Conservation (phyloP, 345 rosid species). For the Citrus mangshanensis region DNA sequence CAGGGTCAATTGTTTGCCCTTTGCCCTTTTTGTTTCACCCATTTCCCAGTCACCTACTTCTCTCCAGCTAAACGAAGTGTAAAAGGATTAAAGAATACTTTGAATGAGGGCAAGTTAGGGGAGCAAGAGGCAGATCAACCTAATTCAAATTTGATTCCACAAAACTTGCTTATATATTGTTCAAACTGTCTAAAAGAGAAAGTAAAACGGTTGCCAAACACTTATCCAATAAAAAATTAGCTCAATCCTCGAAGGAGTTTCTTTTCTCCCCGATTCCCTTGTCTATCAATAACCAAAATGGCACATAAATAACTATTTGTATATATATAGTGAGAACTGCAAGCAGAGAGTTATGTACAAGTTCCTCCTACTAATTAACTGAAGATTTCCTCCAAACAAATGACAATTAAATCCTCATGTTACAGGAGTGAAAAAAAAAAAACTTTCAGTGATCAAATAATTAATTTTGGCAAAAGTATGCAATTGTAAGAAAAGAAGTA, state of each 20-base stretch:
- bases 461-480: background rate
- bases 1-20: background rate
- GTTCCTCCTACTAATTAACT: background rate
- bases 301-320: background rate
- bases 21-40: background rate
- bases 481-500: slow-evolving; percentile 9
- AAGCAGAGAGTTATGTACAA: background rate
- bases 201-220: background rate
- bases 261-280: background rate
- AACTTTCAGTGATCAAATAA: background rate
- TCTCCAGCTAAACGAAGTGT: background rate
- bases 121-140: background rate
- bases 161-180: background rate
- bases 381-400: slow-evolving; percentile 3
- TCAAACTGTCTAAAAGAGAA: background rate
- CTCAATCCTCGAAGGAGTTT: background rate
- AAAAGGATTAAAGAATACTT: background rate
- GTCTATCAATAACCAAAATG: background rate
- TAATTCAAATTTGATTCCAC: background rate
- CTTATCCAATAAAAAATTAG: background rate
- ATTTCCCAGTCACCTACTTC: background rate
- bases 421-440: background rate
- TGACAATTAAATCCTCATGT: background rate
- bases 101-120: background rate
- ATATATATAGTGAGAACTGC: background rate